Base-by-base conservation (phyloP, 306 rosid genomes). In the Malus orientalis region DNA sequence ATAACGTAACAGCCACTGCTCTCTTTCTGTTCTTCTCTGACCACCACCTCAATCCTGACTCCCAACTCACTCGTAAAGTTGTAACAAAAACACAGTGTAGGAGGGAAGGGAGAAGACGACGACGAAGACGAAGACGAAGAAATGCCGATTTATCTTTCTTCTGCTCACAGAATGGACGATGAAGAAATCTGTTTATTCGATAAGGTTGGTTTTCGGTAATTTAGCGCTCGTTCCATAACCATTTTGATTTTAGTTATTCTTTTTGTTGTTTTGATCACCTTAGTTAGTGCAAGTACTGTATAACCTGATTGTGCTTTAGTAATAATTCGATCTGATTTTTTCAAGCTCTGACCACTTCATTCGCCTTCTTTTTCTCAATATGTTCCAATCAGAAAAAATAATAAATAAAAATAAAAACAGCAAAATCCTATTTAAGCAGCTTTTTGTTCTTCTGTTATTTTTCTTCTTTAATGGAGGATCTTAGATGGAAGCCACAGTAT, bases 401-500 rank as follows among this genome's bases (percentile, higher is more conserved):
- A 19, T 3, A n/a, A n/a, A 20, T 20, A 10, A 63, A 74, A 19
- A 20, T 63, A 67, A 80, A 80, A 61, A 60, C 54, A 14, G 25
- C 75, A 44, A 65, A 63, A 49, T 22, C 64, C 71, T 67, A 11
- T 78, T 72, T 71, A 71, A 57, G 32, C 45, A 27, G 23, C 25
- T 32, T 78, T 73, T 12, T 62, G 59, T 32, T 69, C 38, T 70
- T 5, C 23, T 51, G 57, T 19, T 27, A 57, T 58, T 72, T 73
- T 74, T 59, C 59, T 42, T 36, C 55, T 76, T 86, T 80, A 54
- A 57, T 78, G 84, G 86, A 73, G 83, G 78, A 74, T 88, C 75
- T 74, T 79, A 81, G 81, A 88, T 88, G 96, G 91, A 87, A 81
- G 51, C 79, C 84, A 84, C 81, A 67, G 89, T 87, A 86, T 79